These are phyloP conservation scores for Phaeomoniella chlamydospora DNA, from an alignment of 2,329 filamentous ascomycete genomes.

Conservation along the genomic window DNA sequence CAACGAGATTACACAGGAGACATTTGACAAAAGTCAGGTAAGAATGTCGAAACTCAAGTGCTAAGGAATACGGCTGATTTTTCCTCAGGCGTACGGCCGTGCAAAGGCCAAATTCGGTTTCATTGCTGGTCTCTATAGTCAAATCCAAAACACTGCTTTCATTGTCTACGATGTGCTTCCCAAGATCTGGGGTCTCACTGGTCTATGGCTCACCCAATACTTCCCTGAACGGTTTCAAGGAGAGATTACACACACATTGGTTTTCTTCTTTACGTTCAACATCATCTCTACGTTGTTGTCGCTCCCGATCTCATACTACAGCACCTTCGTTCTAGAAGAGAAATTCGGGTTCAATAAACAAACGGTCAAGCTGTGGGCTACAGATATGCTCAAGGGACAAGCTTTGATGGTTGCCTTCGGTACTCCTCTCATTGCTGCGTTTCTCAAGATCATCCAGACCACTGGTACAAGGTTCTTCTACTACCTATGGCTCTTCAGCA, in stretches of 20 bases:
- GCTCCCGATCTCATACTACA: conserved; percentile 74
- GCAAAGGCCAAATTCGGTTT: conserved; percentile 88
- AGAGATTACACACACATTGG: conserved; percentile 83
- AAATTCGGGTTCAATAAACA: conserved; percentile 99
- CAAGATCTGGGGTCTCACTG: conserved; percentile 75
- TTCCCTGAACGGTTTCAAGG: conserved; percentile 68
- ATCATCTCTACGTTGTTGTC: conserved; percentile 66
- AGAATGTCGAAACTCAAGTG: conserved; percentile 5
- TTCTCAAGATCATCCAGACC: conserved; percentile 86
- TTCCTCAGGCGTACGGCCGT: conserved; percentile 64
- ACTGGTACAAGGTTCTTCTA: conserved; percentile 94
- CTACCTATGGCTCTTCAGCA: conserved; percentile 89
- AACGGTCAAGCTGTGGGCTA: conserved; percentile 74
- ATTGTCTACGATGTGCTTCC: conserved; percentile 86
- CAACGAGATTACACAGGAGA: conserved; percentile 75
- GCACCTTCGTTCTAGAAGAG: conserved; percentile 91
- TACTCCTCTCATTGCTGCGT: conserved; percentile 77
- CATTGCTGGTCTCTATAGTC: conserved; percentile 65
- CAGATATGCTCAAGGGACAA: conserved; percentile 84
- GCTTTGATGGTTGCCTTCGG: conserved; percentile 65
- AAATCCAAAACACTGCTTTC: conserved; percentile 76
- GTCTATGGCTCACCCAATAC: conserved; percentile 57
- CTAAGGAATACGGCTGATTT: conserved; percentile 1
- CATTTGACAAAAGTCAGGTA: conserved; percentile 85
- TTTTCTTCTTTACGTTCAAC: conserved; percentile 82